A percentile compares a stretch with the other conserved stretches of the same genome.
Conservation (phyloP, 805 yeast species). For the Barnettozyma wickerhamii region DNA sequence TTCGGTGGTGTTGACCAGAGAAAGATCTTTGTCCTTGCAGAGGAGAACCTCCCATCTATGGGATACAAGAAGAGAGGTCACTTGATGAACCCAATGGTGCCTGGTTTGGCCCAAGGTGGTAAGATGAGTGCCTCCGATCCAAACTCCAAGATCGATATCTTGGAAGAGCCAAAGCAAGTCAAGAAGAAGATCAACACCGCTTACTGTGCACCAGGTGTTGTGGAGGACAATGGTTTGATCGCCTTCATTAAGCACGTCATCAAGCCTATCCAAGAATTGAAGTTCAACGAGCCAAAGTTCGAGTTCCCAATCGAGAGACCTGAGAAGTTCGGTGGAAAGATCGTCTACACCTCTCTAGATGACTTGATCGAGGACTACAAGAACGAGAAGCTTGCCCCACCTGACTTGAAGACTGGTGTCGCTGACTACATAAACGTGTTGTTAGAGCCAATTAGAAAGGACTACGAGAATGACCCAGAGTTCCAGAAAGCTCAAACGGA, state of each 20-base stretch:
- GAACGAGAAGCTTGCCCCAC: slow-evolving; percentile 77
- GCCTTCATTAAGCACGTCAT: slow-evolving; percentile 82
- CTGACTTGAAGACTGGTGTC: slow-evolving; percentile 91
- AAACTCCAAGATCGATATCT: slow-evolving; percentile 89
- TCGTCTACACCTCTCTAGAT: slow-evolving; percentile 64
- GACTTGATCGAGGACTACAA: slow-evolving; percentile 69
- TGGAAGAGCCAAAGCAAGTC: slow-evolving; percentile 84
- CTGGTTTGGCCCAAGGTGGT: slow-evolving; percentile 95
- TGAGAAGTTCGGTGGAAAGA: slow-evolving; percentile 94
- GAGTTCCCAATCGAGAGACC: slow-evolving; percentile 81
- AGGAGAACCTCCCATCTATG: slow-evolving; percentile 78
- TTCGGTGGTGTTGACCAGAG: slow-evolving; percentile 99
- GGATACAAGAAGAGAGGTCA: slow-evolving; percentile 98
- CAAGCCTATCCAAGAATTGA: slow-evolving; percentile 80
- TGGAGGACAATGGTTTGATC: slow-evolving; percentile 86
- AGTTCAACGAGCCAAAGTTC: slow-evolving; percentile 53
- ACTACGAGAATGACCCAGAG: slow-evolving; percentile 54
- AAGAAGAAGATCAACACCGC: slow-evolving; percentile 91
- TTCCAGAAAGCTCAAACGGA: slow-evolving; percentile 68
- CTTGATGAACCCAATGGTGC: slow-evolving; percentile 98
- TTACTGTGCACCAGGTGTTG: slow-evolving; percentile 91
- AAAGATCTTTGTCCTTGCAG: slow-evolving; percentile 94
- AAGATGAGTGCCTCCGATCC: slow-evolving; percentile 99
- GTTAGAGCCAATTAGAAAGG: slow-evolving; percentile 80
- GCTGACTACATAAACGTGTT: slow-evolving; percentile 77